Evolutionary conservation across 495 filamentous ascomycete genomes (phyloP).

Genomic region (Tuber aestivum): DNA sequence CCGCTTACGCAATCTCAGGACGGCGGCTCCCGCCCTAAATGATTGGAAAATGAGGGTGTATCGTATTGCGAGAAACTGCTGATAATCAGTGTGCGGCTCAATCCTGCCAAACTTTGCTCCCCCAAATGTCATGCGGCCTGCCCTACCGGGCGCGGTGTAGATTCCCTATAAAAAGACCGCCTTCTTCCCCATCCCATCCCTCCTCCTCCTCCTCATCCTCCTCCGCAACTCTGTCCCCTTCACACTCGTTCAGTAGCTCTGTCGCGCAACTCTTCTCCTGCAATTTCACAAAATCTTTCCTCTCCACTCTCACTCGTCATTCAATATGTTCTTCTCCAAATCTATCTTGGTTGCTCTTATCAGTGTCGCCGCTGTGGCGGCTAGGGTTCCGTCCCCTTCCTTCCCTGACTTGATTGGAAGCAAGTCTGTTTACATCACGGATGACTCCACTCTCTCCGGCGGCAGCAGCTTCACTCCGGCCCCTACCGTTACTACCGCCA

Average conservation of each 20-base stretch:
- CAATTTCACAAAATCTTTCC: not conserved
- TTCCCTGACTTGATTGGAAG: not conserved
- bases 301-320: not conserved
- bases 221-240: not conserved
- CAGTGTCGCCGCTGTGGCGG: not conserved
- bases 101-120: not conserved
- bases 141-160: not conserved
- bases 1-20: not conserved
- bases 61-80: not conserved
- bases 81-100: not conserved
- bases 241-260: not conserved
- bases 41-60: not conserved
- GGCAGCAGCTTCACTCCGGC: not conserved
- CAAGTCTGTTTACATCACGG: not conserved
- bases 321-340: not conserved
- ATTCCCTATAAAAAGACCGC: not conserved
- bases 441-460: not conserved
- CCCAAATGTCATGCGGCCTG: not conserved
- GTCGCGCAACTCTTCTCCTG: not conserved
- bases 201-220: not conserved
- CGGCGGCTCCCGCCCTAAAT: not conserved
- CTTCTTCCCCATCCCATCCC: no score
- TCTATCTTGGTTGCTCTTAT: not conserved
- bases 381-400: not conserved
- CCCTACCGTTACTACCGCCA: not conserved